Evolutionary conservation across 345 rosid genomes (phyloP).

Genomic region (Ricinus communis): DNA sequence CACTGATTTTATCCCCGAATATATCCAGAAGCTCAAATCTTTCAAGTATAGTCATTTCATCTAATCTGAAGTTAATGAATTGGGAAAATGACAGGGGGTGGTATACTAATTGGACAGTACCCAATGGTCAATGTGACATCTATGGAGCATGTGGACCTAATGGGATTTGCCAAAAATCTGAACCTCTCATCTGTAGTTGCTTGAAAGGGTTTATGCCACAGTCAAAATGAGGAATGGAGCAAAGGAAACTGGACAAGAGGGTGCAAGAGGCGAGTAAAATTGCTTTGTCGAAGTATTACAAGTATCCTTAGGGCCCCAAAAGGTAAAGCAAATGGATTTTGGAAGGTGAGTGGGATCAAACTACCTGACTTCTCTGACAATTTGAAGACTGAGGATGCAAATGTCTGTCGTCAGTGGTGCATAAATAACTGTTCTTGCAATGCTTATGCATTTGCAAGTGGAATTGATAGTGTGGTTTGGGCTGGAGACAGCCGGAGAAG

Average conservation of each 20-base stretch:
- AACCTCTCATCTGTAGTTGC: slow-evolving; percentile 47
- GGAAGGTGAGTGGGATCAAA: slow-evolving; percentile 34
- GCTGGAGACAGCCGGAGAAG: slow-evolving; percentile 1
- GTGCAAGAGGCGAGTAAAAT: slow-evolving; percentile 35
- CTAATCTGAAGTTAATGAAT: background rate
- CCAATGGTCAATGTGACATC: slow-evolving; percentile 31
- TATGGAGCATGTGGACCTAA: slow-evolving; percentile 52
- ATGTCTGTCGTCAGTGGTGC: slow-evolving; percentile 24
- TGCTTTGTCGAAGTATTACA: slow-evolving; percentile 30
- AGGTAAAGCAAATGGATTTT: slow-evolving; percentile 48
- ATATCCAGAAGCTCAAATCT: slow-evolving; percentile 5
- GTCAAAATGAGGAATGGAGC: slow-evolving; percentile 37
- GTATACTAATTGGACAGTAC: slow-evolving; percentile 9
- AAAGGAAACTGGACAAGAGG: slow-evolving; percentile 46
- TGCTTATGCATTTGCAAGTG: slow-evolving; percentile 18
- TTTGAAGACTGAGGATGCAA: slow-evolving; percentile 9
- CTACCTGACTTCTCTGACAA: slow-evolving; percentile 40
- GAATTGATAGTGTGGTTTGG: slow-evolving; percentile 20
- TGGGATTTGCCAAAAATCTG: slow-evolving; percentile 32
- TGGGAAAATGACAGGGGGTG: background rate
- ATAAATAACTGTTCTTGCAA: slow-evolving; percentile 33
- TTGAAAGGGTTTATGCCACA: slow-evolving; percentile 50
- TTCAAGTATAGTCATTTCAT: background rate
- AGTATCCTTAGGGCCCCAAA: no score
- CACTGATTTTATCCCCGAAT: no score